phyloP scores from a whole-genome alignment of 306 rosid species.

The Aeschynomene evenia region DNA sequence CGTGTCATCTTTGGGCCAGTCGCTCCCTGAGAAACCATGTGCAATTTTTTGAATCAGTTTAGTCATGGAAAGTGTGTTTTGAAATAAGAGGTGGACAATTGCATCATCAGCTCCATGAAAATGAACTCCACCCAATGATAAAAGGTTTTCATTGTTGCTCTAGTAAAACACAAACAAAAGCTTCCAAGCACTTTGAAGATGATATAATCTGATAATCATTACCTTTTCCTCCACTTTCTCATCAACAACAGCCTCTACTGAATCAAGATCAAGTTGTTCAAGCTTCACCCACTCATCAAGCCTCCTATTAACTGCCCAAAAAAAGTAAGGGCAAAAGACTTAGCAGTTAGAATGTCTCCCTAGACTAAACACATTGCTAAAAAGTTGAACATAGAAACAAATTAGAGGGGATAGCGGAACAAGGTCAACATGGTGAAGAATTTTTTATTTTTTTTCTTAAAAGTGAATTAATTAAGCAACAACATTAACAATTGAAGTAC shows the following conservation, averaged over 20 bases:
- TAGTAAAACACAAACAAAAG: conserved; percentile 13
- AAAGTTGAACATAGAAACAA: not conserved
- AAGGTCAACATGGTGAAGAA: not conserved
- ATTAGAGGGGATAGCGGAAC: not conserved
- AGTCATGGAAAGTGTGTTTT: conserved; percentile 10
- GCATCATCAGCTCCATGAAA: not conserved
- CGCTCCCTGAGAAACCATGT: conserved; percentile 58
- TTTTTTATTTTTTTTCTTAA: too few relatives aligned
- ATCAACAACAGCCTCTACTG: conserved; percentile 94
- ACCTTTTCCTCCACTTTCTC: conserved; percentile 99
- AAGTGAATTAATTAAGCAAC: too few relatives aligned
- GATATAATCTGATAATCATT: conserved; percentile 15
- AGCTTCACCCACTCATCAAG: conserved; percentile 99
- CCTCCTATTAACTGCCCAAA: conserved; percentile 84
- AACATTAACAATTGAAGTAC: too few relatives aligned
- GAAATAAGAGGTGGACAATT: not conserved
- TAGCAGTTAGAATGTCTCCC: conserved; percentile 7
- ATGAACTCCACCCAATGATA: not conserved
- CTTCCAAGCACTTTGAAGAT: not conserved
- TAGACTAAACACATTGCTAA: not conserved
- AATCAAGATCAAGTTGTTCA: conserved; percentile 93
- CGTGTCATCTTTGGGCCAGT: conserved; percentile 98
- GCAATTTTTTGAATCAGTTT: conserved; percentile 25
- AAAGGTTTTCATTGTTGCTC: not conserved
- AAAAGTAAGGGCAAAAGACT: not conserved